These are phyloP conservation scores for Talaromyces sp. DNA, from an alignment of 2,329 filamentous ascomycete species.

Conservation along the genomic window DNA sequence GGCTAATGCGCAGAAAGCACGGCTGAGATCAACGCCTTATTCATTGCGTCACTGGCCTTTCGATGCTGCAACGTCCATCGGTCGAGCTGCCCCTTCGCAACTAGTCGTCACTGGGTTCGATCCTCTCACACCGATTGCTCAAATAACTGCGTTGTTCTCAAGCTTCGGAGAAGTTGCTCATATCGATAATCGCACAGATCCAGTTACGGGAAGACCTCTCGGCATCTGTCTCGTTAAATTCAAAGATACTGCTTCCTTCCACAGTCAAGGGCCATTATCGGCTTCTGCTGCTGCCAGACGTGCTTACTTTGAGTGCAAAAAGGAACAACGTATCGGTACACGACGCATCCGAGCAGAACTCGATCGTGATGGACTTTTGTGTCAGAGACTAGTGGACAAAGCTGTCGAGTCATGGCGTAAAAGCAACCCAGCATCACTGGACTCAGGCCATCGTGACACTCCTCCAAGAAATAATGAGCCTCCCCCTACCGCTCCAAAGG, in stretches of 20 bases:
- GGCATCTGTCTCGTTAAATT: constrained; percentile 92
- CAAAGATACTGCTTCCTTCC: constrained; percentile 62
- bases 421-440: constrained; percentile 34
- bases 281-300: constrained; percentile 78
- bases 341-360: constrained; percentile 77
- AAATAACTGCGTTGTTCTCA: constrained; percentile 38
- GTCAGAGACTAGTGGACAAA: constrained; percentile 71
- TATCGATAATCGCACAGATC: constrained; percentile 91
- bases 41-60: constrained; percentile 76
- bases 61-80: constrained; percentile 78
- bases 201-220: constrained; percentile 87
- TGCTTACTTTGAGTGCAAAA: constrained; percentile 69
- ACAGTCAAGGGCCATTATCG: constrained; percentile 54
- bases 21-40: constrained; percentile 74
- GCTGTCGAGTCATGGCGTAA: constrained; percentile 66
- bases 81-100: constrained; percentile 83
- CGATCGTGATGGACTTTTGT: constrained; percentile 83
- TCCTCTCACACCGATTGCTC: constrained; percentile 70
- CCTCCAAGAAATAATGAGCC: constrained; percentile 56
- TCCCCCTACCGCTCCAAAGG: constrained; percentile 82
- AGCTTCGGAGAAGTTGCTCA: constrained; percentile 69
- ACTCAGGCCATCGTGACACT: constrained; percentile 35
- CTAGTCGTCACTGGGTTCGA: constrained; percentile 97
- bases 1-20: constrained; percentile 64
- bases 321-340: constrained; percentile 75